Base-by-base conservation (phyloP, 495 filamentous ascomycete species). In the Hypoxylon intermedium region DNA sequence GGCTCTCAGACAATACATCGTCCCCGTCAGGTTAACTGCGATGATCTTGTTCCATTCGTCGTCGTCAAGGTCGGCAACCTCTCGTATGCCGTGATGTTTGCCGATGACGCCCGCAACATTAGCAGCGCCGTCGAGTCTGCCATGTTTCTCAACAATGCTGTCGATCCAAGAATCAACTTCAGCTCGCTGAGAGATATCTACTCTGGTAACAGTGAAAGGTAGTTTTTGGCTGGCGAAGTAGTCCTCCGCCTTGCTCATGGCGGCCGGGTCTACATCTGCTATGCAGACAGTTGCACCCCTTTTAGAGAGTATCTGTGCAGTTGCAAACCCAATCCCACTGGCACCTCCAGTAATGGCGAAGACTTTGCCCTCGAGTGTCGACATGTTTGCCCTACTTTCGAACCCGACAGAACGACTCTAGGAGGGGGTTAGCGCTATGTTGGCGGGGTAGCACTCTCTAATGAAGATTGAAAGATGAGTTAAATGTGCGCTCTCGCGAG, bases 321-420 rank as follows among this genome's bases (percentile, higher is more conserved):
- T 81, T n/a, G 81, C 79, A 19, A 82, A 71, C n/a, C 82, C 83
- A 43, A 85, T 85, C 6, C 83, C 83, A 30, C 73, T 77, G 1
- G 81, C 75, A 9, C 77, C 80, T 38, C 83, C 83, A 19, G 83
- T 85, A 24, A 85, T 63, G 34, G 76, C 78, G 63, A 82, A 79
- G 49, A 83, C 77, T 72, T 79, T 83, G 42, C 68, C 72, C 6
- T 63, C 50, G n/a, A 74, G 58, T 5, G 59, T 64, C 52, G 68
- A 16, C 41, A 53, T 68, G 37, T 36, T 43, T 18, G n/a, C n/a
- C n/a, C n/a, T n/a, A 13, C 24, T 36, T 36, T 48, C 13, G 2
- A 23, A 42, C 41, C 12, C 13, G 24, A 36, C 24, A 2, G 36
- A 37, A 15, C 16, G 12, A 41, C 47, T 5, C 9, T 33, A 30